Evolutionary conservation across 495 filamentous ascomycete species (phyloP).

Genomic region (Talaromyces stipitatus): DNA sequence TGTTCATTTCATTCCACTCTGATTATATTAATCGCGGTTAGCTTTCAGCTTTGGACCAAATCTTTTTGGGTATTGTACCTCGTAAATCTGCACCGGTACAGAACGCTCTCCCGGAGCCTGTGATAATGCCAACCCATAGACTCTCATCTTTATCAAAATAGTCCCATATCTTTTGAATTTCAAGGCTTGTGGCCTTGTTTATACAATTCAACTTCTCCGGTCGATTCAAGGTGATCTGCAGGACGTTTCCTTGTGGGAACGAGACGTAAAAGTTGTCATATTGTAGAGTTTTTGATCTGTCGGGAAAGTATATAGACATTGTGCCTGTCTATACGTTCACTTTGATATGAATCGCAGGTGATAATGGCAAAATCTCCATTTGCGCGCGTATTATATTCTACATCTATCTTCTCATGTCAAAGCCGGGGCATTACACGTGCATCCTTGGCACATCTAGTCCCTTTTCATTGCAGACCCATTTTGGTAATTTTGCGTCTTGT

Average conservation of each 20-base stretch:
- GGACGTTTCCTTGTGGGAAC: conserved; percentile 32
- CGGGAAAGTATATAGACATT: conserved; percentile 16
- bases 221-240: conserved; percentile 37
- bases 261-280: conserved; percentile 27
- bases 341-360: no score
- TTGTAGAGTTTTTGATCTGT: conserved; percentile 6
- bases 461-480: background rate
- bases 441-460: no score
- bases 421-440: no score
- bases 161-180: conserved; percentile 41
- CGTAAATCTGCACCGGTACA: conserved; percentile 50
- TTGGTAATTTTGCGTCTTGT: background rate
- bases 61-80: conserved; percentile 13
- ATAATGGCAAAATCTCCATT: no score
- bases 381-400: no score
- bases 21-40: background rate
- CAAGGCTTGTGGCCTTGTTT: conserved; percentile 35
- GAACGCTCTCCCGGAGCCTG: conserved; percentile 47
- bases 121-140: conserved; percentile 47
- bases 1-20: conserved; percentile 36
- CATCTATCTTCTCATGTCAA: no score
- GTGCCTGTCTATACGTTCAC: background rate
- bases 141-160: conserved; percentile 45
- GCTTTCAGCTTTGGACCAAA: background rate
- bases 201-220: conserved; percentile 42